Percentiles rank a stretch among this genome's conserved stretches.
Conservation (phyloP, 2,329 filamentous ascomycete species). For the Alternaria triticimaculans region DNA sequence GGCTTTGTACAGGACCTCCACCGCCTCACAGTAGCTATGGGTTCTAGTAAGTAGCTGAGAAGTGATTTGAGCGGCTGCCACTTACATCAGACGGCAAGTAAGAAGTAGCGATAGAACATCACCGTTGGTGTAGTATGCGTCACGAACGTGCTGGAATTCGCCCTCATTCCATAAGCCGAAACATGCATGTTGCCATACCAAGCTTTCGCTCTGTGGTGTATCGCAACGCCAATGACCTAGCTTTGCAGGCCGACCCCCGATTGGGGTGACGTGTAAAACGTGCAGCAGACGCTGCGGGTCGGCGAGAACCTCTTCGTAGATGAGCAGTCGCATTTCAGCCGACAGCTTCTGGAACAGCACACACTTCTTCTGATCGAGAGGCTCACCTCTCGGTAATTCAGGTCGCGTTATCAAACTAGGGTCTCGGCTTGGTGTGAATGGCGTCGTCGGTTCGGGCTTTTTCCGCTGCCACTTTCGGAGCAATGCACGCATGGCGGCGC, state of each 20-base stretch:
- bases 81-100: background rate
- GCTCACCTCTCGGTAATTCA: background rate
- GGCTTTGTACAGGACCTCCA: conserved; percentile 11
- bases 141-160: background rate
- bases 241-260: too few relatives aligned
- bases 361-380: background rate
- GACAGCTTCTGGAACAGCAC: background rate
- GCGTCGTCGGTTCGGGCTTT: background rate
- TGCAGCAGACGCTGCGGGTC: background rate
- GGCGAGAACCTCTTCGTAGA: background rate
- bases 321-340: background rate
- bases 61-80: background rate
- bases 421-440: background rate
- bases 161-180: background rate
- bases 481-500: background rate
- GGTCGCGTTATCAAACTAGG: background rate
- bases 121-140: background rate
- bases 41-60: background rate
- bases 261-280: background rate
- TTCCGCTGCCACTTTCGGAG: background rate
- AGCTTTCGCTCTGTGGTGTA: background rate
- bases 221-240: too few relatives aligned
- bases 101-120: background rate
- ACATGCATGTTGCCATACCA: background rate
- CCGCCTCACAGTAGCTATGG: conserved; percentile 10